These are phyloP conservation scores for Ustilago nuda DNA, from an alignment of 1,284 basidiomycete genomes.

Conservation along the genomic window DNA sequence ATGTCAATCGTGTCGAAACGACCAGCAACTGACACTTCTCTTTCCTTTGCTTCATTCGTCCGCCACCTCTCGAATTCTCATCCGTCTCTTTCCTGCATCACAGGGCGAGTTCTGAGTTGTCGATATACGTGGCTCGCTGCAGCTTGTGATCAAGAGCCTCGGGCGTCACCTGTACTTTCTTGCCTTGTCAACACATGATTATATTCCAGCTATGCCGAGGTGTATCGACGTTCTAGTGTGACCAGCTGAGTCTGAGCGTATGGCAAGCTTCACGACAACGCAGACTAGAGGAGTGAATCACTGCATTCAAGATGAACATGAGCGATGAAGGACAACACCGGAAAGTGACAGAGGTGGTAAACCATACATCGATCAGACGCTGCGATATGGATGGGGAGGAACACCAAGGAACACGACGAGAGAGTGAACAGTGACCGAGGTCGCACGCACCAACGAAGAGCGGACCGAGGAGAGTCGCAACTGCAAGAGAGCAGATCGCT, in stretches of 20 bases:
- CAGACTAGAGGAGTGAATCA: not conserved
- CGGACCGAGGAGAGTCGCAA: not conserved
- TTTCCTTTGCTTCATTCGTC: not conserved
- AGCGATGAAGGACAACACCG: not conserved
- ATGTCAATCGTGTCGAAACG: too few relatives aligned
- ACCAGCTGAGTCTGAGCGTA: not conserved
- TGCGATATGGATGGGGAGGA: not conserved
- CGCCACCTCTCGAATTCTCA: not conserved
- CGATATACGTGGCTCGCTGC: too few relatives aligned
- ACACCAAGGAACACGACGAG: not conserved
- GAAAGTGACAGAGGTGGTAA: not conserved
- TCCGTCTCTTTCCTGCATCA: not conserved
- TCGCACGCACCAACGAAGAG: not conserved
- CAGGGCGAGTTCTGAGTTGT: conserved; percentile 18
- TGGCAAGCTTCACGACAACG: not conserved
- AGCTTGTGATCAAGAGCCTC: too few relatives aligned
- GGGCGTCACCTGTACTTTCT: not conserved
- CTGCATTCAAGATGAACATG: conserved; percentile 2
- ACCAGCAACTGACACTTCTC: not conserved
- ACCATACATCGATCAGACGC: not conserved
- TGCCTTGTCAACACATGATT: not conserved
- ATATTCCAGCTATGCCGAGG: not conserved
- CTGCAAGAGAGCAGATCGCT: not conserved
- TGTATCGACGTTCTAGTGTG: conserved; percentile 1
- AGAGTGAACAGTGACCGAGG: not conserved